A percentile compares a stretch with the other conserved stretches of the same genome.
These are phyloP conservation scores for maize (Zea mays) DNA, from an alignment of 176 grass and related monocot genomes.

Conservation along the genomic window DNA sequence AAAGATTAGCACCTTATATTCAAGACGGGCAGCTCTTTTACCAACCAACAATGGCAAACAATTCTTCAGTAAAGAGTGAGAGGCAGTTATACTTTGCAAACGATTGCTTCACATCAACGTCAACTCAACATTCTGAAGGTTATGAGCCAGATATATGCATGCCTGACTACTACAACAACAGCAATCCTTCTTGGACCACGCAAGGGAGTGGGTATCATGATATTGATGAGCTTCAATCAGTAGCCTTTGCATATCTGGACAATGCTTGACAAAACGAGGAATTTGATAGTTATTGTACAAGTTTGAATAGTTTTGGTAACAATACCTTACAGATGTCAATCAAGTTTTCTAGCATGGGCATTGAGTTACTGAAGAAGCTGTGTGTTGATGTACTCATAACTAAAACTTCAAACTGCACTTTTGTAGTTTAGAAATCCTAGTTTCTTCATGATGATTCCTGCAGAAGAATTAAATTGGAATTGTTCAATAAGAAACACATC, in stretches of 20 bases:
- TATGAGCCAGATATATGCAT: constrained; percentile 45
- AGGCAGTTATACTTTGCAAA: constrained; percentile 40
- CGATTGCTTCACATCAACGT: constrained; percentile 35
- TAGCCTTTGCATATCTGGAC: constrained; percentile 70
- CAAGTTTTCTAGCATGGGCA: constrained; percentile 13
- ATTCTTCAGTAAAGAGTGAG: constrained; percentile 51
- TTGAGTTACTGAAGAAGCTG: constrained; percentile 25
- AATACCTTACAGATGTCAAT: constrained; percentile 35
- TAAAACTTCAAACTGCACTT: constrained; percentile 9
- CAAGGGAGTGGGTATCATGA: constrained; percentile 54
- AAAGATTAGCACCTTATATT: constrained; percentile 23
- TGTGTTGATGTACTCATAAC: constrained; percentile 20
- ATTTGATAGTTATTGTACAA: constrained; percentile 14
- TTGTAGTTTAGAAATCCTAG: constrained; percentile 5
- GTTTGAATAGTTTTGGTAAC: constrained; percentile 32
- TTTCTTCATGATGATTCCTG: background rate
- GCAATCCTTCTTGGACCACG: constrained; percentile 38
- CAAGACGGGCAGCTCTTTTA: constrained; percentile 30
- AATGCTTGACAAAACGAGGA: constrained; percentile 37
- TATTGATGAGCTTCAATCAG: constrained; percentile 68
- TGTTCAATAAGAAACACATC: background rate
- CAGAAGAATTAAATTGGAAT: background rate
- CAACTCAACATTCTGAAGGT: constrained; percentile 47
- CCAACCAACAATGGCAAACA: constrained; percentile 31
- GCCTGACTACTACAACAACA: constrained; percentile 31